A percentile compares a stretch with the other conserved stretches of the same genome.
These are phyloP conservation scores for Cydonia oblonga DNA, from an alignment of 331 rosid species.

Conservation along the genomic window DNA sequence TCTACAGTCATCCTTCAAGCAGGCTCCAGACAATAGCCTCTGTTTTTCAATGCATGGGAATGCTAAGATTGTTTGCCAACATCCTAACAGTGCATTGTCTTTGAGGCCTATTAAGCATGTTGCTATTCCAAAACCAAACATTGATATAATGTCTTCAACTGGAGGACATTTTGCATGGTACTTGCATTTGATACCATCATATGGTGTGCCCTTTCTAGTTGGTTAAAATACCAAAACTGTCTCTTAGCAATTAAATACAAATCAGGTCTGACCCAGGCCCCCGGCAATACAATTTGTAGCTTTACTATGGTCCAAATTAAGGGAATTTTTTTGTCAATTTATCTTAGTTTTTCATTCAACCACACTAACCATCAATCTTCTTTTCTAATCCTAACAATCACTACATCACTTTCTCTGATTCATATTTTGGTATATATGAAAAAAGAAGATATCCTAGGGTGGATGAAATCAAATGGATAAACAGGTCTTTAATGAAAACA, in stretches of 20 bases:
- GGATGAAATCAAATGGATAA: background rate
- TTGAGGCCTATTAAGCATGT: slow-evolving; percentile 16
- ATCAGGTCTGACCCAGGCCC: background rate
- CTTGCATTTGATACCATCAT: background rate
- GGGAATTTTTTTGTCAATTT: background rate
- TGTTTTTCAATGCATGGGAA: slow-evolving; percentile 43
- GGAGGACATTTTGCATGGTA: background rate
- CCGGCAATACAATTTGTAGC: background rate
- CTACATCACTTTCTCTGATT: background rate
- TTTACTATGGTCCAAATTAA: background rate
- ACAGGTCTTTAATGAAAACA: background rate
- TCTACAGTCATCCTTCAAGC: slow-evolving; percentile 39
- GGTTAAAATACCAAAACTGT: background rate
- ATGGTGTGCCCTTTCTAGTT: background rate
- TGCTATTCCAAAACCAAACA: slow-evolving; percentile 5
- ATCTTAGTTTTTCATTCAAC: background rate
- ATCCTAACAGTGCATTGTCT: slow-evolving; percentile 21
- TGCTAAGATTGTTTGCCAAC: no score
- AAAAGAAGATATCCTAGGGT: background rate
- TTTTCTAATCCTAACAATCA: background rate
- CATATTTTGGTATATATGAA: background rate
- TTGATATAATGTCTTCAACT: background rate
- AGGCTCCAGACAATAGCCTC: slow-evolving; percentile 30
- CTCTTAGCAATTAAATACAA: background rate
- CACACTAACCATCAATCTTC: background rate